Percentiles rank a stretch among this genome's conserved stretches.
These are phyloP conservation scores for Trichophyton mentagrophytes DNA, from an alignment of 2,329 filamentous ascomycete genomes.

Conservation along the genomic window DNA sequence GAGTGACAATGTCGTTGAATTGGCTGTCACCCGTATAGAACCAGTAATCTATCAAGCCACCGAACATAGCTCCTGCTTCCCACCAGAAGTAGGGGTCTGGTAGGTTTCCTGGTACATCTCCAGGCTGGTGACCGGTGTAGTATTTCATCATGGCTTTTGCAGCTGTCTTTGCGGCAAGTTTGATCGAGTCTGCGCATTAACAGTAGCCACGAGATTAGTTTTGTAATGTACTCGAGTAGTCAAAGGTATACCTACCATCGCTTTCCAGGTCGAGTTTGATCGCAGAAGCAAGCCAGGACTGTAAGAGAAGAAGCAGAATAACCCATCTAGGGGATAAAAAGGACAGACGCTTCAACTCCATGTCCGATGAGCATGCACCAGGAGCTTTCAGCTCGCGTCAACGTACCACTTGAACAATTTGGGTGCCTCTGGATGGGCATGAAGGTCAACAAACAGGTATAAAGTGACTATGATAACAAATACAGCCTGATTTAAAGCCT, in stretches of 20 bases:
- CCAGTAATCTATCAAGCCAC: constrained; percentile 67
- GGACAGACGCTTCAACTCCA: neutral
- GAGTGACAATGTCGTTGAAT: constrained; percentile 54
- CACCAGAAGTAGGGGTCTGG: constrained; percentile 28
- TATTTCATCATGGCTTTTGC: constrained; percentile 25
- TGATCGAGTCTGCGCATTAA: constrained; percentile 21
- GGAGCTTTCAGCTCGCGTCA: neutral
- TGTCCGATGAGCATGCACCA: neutral
- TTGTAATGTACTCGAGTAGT: neutral
- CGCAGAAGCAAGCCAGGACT: neutral
- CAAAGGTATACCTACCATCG: constrained; percentile 8
- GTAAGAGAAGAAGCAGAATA: neutral
- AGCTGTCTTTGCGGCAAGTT: constrained; percentile 20
- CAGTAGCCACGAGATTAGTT: neutral
- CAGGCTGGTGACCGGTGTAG: constrained; percentile 23
- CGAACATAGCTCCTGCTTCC: constrained; percentile 27
- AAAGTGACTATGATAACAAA: neutral
- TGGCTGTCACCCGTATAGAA: constrained; percentile 61
- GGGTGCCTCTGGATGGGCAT: neutral
- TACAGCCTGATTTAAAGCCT: neutral
- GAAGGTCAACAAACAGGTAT: neutral
- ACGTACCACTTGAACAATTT: neutral
- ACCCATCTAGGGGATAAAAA: neutral
- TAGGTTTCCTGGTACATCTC: constrained; percentile 22
- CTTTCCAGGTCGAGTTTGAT: constrained; percentile 10